Conservation (phyloP, 2,329 filamentous ascomycete species). For the Monosporascus sp. region DNA sequence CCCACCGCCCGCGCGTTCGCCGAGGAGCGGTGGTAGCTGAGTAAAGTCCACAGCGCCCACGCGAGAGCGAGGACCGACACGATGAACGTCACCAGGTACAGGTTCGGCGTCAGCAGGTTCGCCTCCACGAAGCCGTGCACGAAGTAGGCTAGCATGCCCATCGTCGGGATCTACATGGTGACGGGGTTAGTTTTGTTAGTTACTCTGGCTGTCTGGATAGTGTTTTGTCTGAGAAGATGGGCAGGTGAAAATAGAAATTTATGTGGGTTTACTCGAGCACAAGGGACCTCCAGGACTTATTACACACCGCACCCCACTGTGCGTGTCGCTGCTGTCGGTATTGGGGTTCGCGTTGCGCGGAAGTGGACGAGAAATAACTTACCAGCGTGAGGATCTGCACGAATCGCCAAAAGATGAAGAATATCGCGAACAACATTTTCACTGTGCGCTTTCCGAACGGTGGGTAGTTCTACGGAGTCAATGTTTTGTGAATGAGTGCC, state of each 20-base stretch:
- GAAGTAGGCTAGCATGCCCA: constrained; percentile 65
- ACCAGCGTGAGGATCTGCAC: constrained; percentile 59
- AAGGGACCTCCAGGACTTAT: too few relatives aligned
- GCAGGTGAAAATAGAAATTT: background rate
- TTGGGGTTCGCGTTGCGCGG: background rate
- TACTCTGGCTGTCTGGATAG: background rate
- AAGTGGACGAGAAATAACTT: constrained; percentile 20
- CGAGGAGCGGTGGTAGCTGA: constrained; percentile 59
- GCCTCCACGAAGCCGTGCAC: constrained; percentile 52
- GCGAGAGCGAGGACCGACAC: constrained; percentile 57
- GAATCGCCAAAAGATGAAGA: constrained; percentile 60
- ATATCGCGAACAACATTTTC: constrained; percentile 55
- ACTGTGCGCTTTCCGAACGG: too few relatives aligned
- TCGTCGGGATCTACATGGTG: constrained; percentile 49
- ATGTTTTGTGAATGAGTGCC: too few relatives aligned
- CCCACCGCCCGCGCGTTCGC: constrained; percentile 57
- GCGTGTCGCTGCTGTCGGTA: too few relatives aligned
- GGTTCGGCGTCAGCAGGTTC: constrained; percentile 56
- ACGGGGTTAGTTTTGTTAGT: background rate
- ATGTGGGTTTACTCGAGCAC: background rate
- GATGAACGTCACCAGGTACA: constrained; percentile 64
- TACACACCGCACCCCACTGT: too few relatives aligned
- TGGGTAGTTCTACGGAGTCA: too few relatives aligned
- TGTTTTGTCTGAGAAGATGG: background rate
- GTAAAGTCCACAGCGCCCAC: constrained; percentile 61